Evolutionary conservation across 192 early-diverging fungal genomes (phyloP), one percentile per base, ranked within the genome.

Genomic region (Coemansia asiatica): DNA sequence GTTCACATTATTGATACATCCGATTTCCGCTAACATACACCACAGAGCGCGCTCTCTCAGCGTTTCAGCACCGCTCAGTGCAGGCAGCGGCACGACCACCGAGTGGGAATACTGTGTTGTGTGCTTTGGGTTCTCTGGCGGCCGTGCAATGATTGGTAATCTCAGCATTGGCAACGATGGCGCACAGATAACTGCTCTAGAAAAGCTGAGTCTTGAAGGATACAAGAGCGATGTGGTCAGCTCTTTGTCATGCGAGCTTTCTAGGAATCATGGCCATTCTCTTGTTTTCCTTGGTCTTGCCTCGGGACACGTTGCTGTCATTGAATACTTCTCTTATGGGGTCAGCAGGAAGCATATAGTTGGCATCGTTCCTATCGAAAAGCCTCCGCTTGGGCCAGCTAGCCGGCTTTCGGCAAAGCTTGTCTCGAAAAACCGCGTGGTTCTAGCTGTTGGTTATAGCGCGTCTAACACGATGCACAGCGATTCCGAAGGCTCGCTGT

Each of bases 21-120:
- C 65, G 12, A 49, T 80, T 2, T 27, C 68, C 1, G 59, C 69
- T 0, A 21, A 36, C 7, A 56, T 80, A 28, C 68, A 69, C 13
- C 63, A 75, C 68, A 67, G 56, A 27, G 28, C 53, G 12, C 49
- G 56, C 19, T 71, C 72, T 28, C 49, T 80, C 19, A 60, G 66
- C 61, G 68, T 68, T 35, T 80, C 77, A 25, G 38, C 68, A 6
- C 62, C 77, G 29, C 19, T 70, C n/a, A 16, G 48, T 19, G 72
- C 72, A 5, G 77, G 77, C 19, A 59, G 60, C 33, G 77, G 72
- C 6, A 68, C 62, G 50, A 68, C 57, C 47, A 71, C 68, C 21
- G 68, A 74, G 48, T 80, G 77, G 77, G 72, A 80, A 69, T 80
- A 71, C 64, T 35, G 59, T 0, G 59, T 75, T 6, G 64, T 68